Base-by-base conservation (phyloP, 768 basidiomycete species). In the Tricholoma matsutake region DNA sequence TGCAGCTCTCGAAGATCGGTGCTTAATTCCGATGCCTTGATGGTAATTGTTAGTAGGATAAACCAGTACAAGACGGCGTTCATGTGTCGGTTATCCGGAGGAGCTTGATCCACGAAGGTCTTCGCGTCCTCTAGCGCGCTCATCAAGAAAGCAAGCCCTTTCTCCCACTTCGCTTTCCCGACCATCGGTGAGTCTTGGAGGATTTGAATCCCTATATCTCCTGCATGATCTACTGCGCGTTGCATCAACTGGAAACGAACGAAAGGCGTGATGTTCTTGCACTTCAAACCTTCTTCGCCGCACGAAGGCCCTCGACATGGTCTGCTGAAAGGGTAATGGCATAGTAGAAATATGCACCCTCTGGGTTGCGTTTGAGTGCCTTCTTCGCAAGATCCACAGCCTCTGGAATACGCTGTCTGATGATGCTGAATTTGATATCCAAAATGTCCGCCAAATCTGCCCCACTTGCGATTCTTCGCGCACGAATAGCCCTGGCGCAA, bases 341-440 rank as follows among this genome's bases (percentile, higher is more conserved):
- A 61, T 89, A 87, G 61, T 87, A 85, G 68, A 82, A 87, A 69
- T 88, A 89, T 3, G 83, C 83, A 25, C 83, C 76, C 20, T 82
- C 75, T 1, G 87, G 86, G 62, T 79, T 86, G 31, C 85, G 81
- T 62, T 80, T 69, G 35, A 88, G 69, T 1, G 76, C 79, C 37
- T 76, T 75, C 59, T 78, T 75, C 0, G 85, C 86, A 6, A 79
- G 65, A 13, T 67, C 68, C 52, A 81, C 73, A 1, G 86, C 85
- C 10, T 85, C 81, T 4, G 75, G 68, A 32, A 84, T 72, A 29
- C 81, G 79, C 20, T 75, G 71, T 56, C 74, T 77, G 70, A 86
- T 79, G 68, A 88, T 80, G 57, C 69, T 64, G 67, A 71, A 84
- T 67, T 89, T 88, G 73, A 87, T 81, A 32, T 88, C 86, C 31